Evolutionary conservation across 2,329 filamentous ascomycete genomes (phyloP).

Genomic region (Chaetothyriales sp.): DNA sequence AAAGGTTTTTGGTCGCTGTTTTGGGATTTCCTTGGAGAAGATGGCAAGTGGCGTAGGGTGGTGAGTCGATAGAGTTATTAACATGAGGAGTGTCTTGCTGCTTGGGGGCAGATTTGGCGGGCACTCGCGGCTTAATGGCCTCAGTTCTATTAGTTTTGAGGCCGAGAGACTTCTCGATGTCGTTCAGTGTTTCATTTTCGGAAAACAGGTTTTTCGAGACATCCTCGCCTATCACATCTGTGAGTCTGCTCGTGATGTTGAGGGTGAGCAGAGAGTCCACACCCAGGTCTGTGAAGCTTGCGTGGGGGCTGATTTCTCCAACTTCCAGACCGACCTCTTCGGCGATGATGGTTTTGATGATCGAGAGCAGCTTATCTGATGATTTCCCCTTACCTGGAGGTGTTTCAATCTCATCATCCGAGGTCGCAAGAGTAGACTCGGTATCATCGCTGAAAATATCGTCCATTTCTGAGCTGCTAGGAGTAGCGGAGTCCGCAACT

Average conservation of each 20-base stretch:
- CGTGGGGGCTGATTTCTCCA: conserved; percentile 43
- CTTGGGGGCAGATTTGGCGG: conserved; percentile 17
- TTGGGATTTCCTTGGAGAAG: conserved; percentile 27
- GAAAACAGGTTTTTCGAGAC: conserved; percentile 43
- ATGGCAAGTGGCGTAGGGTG: conserved; percentile 26
- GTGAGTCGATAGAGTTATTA: conserved; percentile 17
- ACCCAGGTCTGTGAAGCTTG: conserved; percentile 46
- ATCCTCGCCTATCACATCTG: conserved; percentile 45
- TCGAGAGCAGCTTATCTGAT: neutral
- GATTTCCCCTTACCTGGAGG: too few species aligned
- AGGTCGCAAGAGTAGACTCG: conserved; percentile 1
- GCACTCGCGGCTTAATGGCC: conserved; percentile 15
- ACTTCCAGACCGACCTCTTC: conserved; percentile 41
- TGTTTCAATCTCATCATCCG: neutral
- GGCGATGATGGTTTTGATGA: conserved; percentile 21
- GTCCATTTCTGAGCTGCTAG: conserved; percentile 19
- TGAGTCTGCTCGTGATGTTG: conserved; percentile 46
- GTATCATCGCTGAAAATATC: conserved; percentile 15
- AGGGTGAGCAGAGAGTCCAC: conserved; percentile 47
- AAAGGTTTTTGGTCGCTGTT: conserved; percentile 24
- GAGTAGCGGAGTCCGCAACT: conserved; percentile 12
- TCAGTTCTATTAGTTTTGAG: conserved; percentile 20
- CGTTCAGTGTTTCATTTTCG: conserved; percentile 39
- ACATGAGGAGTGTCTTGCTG: conserved; percentile 12
- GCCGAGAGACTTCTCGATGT: conserved; percentile 24